Evolutionary conservation across 768 basidiomycete genomes (phyloP), one percentile per base, ranked within the genome.

Genomic region (Leccinum barrowsii): DNA sequence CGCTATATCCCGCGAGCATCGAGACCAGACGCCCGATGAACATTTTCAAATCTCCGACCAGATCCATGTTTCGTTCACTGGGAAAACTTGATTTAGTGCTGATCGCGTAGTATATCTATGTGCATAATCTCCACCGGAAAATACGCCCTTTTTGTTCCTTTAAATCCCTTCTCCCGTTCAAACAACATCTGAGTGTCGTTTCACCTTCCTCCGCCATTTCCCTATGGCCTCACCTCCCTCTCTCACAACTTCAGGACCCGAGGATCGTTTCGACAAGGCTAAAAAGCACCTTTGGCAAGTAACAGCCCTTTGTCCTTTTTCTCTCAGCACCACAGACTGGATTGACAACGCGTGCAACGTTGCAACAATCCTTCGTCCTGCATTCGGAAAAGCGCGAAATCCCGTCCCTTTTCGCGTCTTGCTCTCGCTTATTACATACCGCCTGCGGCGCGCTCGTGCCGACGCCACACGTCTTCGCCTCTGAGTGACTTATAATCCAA

Each of bases 61-160:
- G 66, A 71, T 73, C 58, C 62, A 60, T 67, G 72, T 74, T 68
- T 68, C 71, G 70, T 61, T 70, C 65, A 67, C 62, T 64, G 68
- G 73, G 61, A 73, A 74, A 67, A 68, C 63, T 73, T 66, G 68
- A 68, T 71, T 73, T 73, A 70, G 73, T 65, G 63, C 65, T 74
- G 72, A 74, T 73, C 72, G 65, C 72, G 72, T 74, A 72, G 70
- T 74, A 70, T 73, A 74, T 74, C 73, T 74, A 73, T 70, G 70
- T 73, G 66, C 67, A 73, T 66, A 74, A 74, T 72, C 68, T 71
- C 70, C 61, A 72, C 72, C 70, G 69, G 64, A 55, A 65, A 69
- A 67, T 60, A 58, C 52, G 55, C 56, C 64, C 65, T 52, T 58
- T 61, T 68, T 54, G 35, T 58, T 65, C 70, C 60, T 70, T 72